A percentile compares a stretch with the other conserved stretches of the same genome.
Conservation (phyloP, 75 land plant species). For the Pseudotsuga menziesii region DNA sequence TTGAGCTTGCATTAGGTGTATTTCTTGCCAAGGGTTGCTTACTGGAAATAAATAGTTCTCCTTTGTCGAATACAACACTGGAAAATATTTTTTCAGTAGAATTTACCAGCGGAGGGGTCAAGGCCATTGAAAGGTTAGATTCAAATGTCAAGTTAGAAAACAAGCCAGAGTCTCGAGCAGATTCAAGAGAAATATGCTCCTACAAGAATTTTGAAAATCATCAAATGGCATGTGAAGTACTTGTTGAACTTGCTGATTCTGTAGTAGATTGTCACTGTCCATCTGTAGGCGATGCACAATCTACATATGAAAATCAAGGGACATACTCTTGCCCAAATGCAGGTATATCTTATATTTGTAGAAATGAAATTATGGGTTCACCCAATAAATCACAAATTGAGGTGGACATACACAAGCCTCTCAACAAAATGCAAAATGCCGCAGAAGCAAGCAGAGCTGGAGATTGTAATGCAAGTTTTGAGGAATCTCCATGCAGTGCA, state of each 20-base stretch:
- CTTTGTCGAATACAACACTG: slow-evolving; percentile 3
- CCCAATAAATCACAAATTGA: slow-evolving; percentile 15
- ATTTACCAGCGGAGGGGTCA: background rate
- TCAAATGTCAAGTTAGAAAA: slow-evolving; percentile 6
- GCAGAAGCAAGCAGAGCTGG: slow-evolving; percentile 27
- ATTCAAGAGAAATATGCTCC: slow-evolving; percentile 14
- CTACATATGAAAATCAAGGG: slow-evolving; percentile 20
- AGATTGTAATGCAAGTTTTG: slow-evolving; percentile 29
- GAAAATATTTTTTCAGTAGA: background rate
- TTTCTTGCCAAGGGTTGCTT: slow-evolving; percentile 59
- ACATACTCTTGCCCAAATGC: slow-evolving; percentile 20
- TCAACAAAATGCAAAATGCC: slow-evolving; percentile 19
- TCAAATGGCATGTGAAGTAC: slow-evolving; percentile 35
- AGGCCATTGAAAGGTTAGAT: background rate
- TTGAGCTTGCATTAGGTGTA: slow-evolving; percentile 81
- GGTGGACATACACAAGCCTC: slow-evolving; percentile 16
- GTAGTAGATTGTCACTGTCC: slow-evolving; percentile 42
- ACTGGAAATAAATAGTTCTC: slow-evolving; percentile 38
- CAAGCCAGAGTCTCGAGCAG: slow-evolving; percentile 15
- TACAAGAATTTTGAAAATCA: slow-evolving; percentile 28
- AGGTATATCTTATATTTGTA: slow-evolving; percentile 14
- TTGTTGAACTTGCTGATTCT: slow-evolving; percentile 54
- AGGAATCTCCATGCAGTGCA: slow-evolving; percentile 55
- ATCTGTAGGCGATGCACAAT: slow-evolving; percentile 23
- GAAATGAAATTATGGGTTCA: slow-evolving; percentile 13